Base-by-base conservation (phyloP, 1,284 basidiomycete genomes). In the Tremellales sp. region DNA sequence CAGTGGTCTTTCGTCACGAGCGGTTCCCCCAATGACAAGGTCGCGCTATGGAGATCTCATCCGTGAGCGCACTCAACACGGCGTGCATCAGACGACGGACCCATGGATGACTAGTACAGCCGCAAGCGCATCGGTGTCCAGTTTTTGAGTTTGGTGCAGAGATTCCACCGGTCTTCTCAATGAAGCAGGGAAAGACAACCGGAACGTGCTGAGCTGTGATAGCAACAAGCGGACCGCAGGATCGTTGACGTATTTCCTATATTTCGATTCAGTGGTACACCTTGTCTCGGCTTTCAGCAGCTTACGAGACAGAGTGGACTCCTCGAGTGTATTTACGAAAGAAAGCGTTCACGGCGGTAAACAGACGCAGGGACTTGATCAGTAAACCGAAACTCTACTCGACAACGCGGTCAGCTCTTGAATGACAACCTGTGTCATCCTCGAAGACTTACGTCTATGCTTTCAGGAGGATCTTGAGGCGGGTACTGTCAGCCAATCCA, bases 381-480 rank as follows among this genome's bases (percentile, higher is more conserved):
- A 70, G 21, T 81, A 90, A 50, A 80, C 85, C 5, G 72, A 78
- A 31, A n/a, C n/a, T n/a, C n/a, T n/a, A n/a, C n/a, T n/a, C n/a
- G n/a, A n/a, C n/a, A n/a, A n/a, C n/a, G n/a, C n/a, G n/a, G n/a
- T n/a, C n/a, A n/a, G 75, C 84, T 27, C 72, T 97, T 43, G 84
- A 54, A n/a, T 29, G 12, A 35, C 54, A 33, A 46, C 40, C 21
- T 22, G 22, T 13, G 38, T 24, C 21, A 13, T 29, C 19, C 16
- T 22, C 13, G 10, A 21, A 12, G 5, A 45, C 60, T 54, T 37
- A 61, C 58, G 45, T 66, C 66, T 9, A 48, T 26, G 44, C 66
- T 64, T 21, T 52, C 44, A 1, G 57, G 50, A 0, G 64, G 65
- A 34, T 66, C 54, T 50, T n/a, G n/a, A n/a, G n/a, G n/a, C n/a